Conservation (phyloP, 352 stramenopile species). For the Thalassiosira hispida region DNA sequence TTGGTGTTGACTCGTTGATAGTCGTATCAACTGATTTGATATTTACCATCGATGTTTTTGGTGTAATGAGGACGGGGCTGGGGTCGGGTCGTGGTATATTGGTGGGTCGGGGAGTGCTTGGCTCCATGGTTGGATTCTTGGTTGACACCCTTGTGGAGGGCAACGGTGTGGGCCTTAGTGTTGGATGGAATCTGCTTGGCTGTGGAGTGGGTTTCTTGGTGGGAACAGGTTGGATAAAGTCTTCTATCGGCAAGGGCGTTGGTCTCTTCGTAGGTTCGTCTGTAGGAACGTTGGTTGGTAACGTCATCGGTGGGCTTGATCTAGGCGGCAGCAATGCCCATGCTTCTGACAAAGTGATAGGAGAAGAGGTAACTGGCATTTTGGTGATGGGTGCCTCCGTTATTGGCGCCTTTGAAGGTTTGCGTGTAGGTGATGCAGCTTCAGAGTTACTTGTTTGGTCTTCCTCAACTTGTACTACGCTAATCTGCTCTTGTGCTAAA, state of each 20-base stretch:
- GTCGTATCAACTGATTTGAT: conserved; percentile 12
- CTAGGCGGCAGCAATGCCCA: no score
- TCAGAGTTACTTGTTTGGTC: not conserved
- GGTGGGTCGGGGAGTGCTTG: not conserved
- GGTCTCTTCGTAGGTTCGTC: not conserved
- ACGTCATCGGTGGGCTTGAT: not conserved
- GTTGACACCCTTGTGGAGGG: not conserved
- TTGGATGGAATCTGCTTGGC: not conserved
- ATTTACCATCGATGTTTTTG: not conserved
- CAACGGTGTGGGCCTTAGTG: not conserved
- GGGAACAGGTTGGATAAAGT: not conserved
- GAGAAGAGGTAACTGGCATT: not conserved
- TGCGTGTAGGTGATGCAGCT: not conserved
- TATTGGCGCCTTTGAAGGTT: not conserved
- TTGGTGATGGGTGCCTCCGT: not conserved
- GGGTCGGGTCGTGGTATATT: not conserved
- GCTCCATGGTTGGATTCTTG: not conserved
- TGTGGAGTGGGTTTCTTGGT: not conserved
- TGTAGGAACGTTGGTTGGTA: not conserved
- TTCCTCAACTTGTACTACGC: not conserved
- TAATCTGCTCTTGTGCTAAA: conserved; percentile 3
- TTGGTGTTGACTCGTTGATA: not conserved
- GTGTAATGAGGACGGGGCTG: not conserved
- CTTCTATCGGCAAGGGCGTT: not conserved
- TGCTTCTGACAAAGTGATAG: no score